phyloP scores from a whole-genome alignment of 345 rosid species.

The Gossypium raimondii region DNA sequence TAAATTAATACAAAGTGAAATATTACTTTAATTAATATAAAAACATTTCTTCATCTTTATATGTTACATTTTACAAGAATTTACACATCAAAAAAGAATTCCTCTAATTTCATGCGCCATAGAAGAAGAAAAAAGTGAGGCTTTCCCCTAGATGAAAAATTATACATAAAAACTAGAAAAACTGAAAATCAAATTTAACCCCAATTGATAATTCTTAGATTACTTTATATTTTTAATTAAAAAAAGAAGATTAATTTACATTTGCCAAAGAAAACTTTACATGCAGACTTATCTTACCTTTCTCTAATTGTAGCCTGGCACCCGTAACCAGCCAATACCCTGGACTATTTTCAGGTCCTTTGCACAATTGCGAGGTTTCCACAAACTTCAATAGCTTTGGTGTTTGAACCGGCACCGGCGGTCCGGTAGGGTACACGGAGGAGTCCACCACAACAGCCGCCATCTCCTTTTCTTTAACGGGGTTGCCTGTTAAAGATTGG shows the following conservation, averaged over 20 bases:
- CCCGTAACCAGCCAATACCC: constrained; percentile 95
- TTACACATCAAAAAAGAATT: no score
- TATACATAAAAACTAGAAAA: neutral
- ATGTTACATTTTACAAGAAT: neutral
- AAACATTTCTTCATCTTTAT: neutral
- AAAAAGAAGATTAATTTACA: neutral
- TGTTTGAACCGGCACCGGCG: constrained; percentile 68
- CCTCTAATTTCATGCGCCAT: no score
- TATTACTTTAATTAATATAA: neutral
- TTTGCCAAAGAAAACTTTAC: constrained; percentile 74
- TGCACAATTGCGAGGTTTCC: constrained; percentile 61
- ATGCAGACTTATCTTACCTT: constrained; percentile 68
- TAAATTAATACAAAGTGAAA: no score
- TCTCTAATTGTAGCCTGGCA: constrained; percentile 61
- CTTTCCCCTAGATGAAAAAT: neutral
- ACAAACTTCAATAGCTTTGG: constrained; percentile 72
- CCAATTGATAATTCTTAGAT: neutral
- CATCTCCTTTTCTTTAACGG: constrained; percentile 33
- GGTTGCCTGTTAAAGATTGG: constrained; percentile 44
- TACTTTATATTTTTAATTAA: neutral
- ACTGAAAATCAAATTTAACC: neutral
- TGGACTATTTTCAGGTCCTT: constrained; percentile 81
- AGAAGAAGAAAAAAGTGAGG: neutral
- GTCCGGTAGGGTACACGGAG: constrained; percentile 74
- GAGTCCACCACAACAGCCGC: constrained; percentile 55